These are phyloP conservation scores for Tolypocladium tundrense DNA, from an alignment of 2,329 filamentous ascomycete genomes.

Conservation along the genomic window DNA sequence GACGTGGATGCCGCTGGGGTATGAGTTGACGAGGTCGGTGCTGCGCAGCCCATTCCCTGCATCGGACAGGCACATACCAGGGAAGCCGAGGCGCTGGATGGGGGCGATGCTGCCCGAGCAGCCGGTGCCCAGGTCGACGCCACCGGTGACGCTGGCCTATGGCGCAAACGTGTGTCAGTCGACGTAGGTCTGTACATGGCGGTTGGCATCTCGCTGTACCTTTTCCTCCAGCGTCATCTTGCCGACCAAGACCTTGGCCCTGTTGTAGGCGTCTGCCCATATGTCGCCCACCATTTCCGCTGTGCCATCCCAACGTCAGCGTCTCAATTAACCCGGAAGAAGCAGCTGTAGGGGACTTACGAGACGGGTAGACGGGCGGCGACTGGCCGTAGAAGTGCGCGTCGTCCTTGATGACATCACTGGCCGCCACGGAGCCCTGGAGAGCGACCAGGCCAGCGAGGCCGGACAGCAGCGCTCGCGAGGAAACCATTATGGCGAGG, in stretches of 20 bases:
- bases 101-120: slow-evolving; percentile 35
- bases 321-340: not conserved
- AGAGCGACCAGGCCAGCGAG: slow-evolving; percentile 2
- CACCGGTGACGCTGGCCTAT: slow-evolving; percentile 62
- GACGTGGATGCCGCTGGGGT: slow-evolving; percentile 29
- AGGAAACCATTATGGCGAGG: not conserved
- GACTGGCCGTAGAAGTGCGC: slow-evolving; percentile 38
- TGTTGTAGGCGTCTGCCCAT: slow-evolving; percentile 58
- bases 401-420: slow-evolving; percentile 25
- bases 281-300: slow-evolving; percentile 46
- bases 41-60: slow-evolving; percentile 32
- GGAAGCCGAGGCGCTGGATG: slow-evolving; percentile 27
- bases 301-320: slow-evolving; percentile 10
- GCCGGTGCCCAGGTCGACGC: slow-evolving; percentile 42
- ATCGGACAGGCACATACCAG: slow-evolving; percentile 34
- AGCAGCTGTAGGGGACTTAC: slow-evolving; percentile 21
- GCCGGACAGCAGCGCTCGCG: not conserved
- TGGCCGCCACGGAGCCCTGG: slow-evolving; percentile 1
- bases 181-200: not conserved
- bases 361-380: slow-evolving; percentile 39
- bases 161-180: not conserved
- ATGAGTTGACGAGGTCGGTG: slow-evolving; percentile 31
- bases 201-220: slow-evolving; percentile 19
- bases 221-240: slow-evolving; percentile 70
- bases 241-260: slow-evolving; percentile 58